Conservation (phyloP, 2,329 filamentous ascomycete species). For the Aspergillus puulaauensis region DNA sequence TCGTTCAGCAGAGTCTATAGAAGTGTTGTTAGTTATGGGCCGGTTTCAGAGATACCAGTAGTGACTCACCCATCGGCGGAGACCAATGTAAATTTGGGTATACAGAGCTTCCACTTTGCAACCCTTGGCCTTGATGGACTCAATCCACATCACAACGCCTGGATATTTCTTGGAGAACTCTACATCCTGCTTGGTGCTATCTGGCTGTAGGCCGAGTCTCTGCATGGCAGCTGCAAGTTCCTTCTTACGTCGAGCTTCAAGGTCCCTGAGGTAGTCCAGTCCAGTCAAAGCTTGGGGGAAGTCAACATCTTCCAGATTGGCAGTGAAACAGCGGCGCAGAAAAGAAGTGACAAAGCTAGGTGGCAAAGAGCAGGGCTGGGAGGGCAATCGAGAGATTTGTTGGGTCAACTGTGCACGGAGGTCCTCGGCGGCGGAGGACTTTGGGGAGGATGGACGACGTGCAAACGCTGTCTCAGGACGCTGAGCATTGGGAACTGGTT, state of each 20-base stretch:
- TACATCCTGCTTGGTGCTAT: conserved; percentile 49
- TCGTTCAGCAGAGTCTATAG: conserved; percentile 63
- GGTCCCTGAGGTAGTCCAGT: conserved; percentile 64
- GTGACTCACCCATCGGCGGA: conserved; percentile 61
- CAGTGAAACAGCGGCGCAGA: conserved; percentile 58
- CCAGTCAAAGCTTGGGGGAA: conserved; percentile 66
- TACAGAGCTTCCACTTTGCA: conserved; percentile 56
- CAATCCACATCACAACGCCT: conserved; percentile 57
- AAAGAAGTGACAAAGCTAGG: conserved; percentile 64
- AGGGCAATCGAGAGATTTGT: conserved; percentile 59
- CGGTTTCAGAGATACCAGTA: background rate
- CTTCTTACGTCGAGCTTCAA: conserved; percentile 59
- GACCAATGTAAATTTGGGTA: conserved; percentile 60
- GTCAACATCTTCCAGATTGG: conserved; percentile 58
- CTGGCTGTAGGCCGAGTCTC: conserved; percentile 53
- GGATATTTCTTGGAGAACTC: conserved; percentile 53
- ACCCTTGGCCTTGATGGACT: conserved; percentile 51
- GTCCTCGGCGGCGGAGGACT: conserved; percentile 39
- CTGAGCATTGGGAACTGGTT: conserved; percentile 27
- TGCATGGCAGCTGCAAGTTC: conserved; percentile 57
- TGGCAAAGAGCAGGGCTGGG: conserved; percentile 62
- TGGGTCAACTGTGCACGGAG: conserved; percentile 43
- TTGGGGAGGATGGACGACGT: conserved; percentile 30
- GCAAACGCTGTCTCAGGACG: conserved; percentile 37
- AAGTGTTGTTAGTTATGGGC: conserved; percentile 18